Conservation (phyloP, 257 asterid species). For the Paraleonurus japonicus region DNA sequence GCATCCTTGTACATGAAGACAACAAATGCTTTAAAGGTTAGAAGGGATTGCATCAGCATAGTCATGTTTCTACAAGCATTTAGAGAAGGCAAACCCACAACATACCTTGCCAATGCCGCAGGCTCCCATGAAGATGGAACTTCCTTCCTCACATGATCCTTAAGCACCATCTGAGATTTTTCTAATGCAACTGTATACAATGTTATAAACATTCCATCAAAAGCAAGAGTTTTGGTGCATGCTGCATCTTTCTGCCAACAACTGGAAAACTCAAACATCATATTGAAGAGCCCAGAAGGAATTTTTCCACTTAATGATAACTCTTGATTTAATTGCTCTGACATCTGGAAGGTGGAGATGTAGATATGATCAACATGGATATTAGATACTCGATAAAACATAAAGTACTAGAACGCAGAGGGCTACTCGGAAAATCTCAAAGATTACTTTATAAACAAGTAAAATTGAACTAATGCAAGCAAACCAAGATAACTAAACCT, state of each 20-base stretch:
- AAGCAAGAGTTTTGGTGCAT: constrained; percentile 75
- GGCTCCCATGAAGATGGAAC: constrained; percentile 98
- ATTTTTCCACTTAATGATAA: constrained; percentile 83
- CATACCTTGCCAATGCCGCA: constrained; percentile 88
- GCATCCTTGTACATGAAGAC: constrained; percentile 11
- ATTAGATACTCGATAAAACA: neutral
- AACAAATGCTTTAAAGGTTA: constrained; percentile 10
- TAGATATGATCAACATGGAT: neutral
- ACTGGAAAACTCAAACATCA: constrained; percentile 93
- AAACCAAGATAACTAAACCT: constrained; percentile 45
- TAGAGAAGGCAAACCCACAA: constrained; percentile 21
- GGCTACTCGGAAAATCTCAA: neutral
- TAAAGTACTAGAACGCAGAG: neutral
- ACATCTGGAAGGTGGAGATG: constrained; percentile 60
- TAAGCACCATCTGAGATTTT: constrained; percentile 84
- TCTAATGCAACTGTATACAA: constrained; percentile 87
- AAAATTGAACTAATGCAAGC: neutral
- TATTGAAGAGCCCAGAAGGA: constrained; percentile 94
- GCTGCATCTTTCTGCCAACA: constrained; percentile 99
- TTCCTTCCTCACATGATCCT: constrained; percentile 82
- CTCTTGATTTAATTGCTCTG: constrained; percentile 95
- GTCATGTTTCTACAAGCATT: constrained; percentile 9
- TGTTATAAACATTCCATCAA: constrained; percentile 89
- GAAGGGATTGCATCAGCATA: constrained; percentile 19
- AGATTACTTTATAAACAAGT: neutral